A percentile compares a stretch with the other conserved stretches of the same genome.
phyloP scores from a whole-genome alignment of 2,329 filamentous ascomycete genomes.

The Ascochyta rabiei region DNA sequence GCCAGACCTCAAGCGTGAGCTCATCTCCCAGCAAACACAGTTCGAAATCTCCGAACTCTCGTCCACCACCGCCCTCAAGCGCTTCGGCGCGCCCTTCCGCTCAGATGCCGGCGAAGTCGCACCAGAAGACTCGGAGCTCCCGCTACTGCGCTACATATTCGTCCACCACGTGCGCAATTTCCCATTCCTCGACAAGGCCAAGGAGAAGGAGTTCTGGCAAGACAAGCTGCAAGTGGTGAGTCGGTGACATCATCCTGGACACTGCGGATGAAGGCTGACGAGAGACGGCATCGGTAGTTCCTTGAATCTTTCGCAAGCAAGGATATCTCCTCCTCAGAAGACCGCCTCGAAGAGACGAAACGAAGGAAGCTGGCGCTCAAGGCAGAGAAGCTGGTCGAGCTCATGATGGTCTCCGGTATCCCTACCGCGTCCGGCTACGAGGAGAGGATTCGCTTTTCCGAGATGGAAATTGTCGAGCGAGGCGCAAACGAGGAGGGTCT shows the following conservation, averaged over 20 bases:
- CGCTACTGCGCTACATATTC: slow-evolving; percentile 94
- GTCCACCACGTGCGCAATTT: slow-evolving; percentile 98
- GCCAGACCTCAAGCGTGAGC: slow-evolving; percentile 90
- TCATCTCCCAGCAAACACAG: slow-evolving; percentile 86
- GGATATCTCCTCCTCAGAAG: slow-evolving; percentile 95
- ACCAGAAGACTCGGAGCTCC: slow-evolving; percentile 90
- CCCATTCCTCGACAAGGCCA: slow-evolving; percentile 93
- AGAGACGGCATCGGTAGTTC: slow-evolving; percentile 64
- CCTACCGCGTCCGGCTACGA: slow-evolving; percentile 96
- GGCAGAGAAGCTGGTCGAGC: slow-evolving; percentile 91
- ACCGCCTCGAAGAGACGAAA: slow-evolving; percentile 95
- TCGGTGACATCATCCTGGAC: slow-evolving; percentile 34
- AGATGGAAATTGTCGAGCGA: slow-evolving; percentile 94
- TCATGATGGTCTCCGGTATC: slow-evolving; percentile 99
- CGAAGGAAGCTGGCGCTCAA: slow-evolving; percentile 89
- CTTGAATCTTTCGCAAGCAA: slow-evolving; percentile 97
- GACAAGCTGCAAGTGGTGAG: slow-evolving; percentile 92
- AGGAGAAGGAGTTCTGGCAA: slow-evolving; percentile 99
- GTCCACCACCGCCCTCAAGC: slow-evolving; percentile 89
- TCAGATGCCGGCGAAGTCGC: slow-evolving; percentile 92
- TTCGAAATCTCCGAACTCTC: slow-evolving; percentile 92
- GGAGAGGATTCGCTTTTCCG: slow-evolving; percentile 93
- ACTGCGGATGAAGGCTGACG: slow-evolving; percentile 24
- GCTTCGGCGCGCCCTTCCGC: slow-evolving; percentile 94
- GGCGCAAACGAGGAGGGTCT: slow-evolving; percentile 91